Conservation (phyloP, 2,329 filamentous ascomycete species). For the Exophiala aquamarina region DNA sequence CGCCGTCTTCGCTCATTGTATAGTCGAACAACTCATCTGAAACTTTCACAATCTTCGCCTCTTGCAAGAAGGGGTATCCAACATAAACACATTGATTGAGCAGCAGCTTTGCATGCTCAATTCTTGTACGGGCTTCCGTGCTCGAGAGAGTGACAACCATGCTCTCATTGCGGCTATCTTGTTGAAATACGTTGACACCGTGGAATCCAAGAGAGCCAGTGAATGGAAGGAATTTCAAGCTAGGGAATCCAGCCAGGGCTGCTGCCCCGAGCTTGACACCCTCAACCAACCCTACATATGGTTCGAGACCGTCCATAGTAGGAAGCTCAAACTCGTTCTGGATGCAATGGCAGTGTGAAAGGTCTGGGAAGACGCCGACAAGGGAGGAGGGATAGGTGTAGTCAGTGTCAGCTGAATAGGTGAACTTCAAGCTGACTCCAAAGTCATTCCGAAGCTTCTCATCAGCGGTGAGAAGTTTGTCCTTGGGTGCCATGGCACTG, state of each 20-base stretch:
- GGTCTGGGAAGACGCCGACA: constrained; percentile 84
- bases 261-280: constrained; percentile 78
- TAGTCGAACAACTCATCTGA: constrained; percentile 95
- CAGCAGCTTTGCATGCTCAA: constrained; percentile 72
- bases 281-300: constrained; percentile 77
- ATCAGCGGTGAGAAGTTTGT: constrained; percentile 71
- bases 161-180: constrained; percentile 94
- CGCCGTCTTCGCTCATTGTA: constrained; percentile 64
- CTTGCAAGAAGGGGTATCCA: constrained; percentile 92
- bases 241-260: constrained; percentile 92
- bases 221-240: constrained; percentile 80
- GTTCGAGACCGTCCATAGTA: constrained; percentile 83
- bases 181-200: constrained; percentile 90
- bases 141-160: constrained; percentile 85
- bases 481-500: constrained; percentile 80
- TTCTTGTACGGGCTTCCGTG: constrained; percentile 68
- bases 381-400: constrained; percentile 86
- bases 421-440: constrained; percentile 90
- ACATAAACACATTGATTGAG: constrained; percentile 85
- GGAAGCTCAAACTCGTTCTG: constrained; percentile 97
- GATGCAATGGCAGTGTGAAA: constrained; percentile 82
- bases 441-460: constrained; percentile 86
- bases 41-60: constrained; percentile 84
- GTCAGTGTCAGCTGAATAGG: constrained; percentile 73
- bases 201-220: constrained; percentile 80